Evolutionary conservation across 257 asterid species (phyloP).

Genomic region (Solanum peruvianum): DNA sequence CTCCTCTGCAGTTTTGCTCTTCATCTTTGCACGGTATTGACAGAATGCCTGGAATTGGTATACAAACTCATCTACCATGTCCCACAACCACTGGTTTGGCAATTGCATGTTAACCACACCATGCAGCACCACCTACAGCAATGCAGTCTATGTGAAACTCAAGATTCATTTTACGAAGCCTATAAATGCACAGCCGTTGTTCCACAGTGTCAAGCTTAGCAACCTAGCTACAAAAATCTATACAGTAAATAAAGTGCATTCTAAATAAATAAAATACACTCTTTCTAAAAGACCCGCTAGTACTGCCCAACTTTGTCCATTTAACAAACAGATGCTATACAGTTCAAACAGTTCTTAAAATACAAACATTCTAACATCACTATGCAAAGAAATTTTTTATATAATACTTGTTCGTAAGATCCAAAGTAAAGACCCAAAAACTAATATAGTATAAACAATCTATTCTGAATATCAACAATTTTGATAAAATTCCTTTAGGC

Average conservation of each 20-base stretch:
- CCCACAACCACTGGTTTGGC: conserved; percentile 99
- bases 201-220: neutral
- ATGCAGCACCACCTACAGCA: conserved; percentile 70
- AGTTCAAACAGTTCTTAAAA: neutral
- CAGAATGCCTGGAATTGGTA: conserved; percentile 96
- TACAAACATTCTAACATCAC: neutral
- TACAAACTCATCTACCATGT: conserved; percentile 95
- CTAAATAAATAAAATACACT: neutral
- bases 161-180: neutral
- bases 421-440: neutral
- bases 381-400: neutral
- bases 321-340: neutral
- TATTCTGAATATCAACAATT: neutral
- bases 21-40: conserved; percentile 94
- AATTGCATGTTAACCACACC: conserved; percentile 94
- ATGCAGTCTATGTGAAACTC: neutral
- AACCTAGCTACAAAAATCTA: neutral
- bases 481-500: neutral
- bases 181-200: neutral
- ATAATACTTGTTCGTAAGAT: neutral
- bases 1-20: conserved; percentile 85
- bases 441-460: neutral
- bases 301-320: neutral
- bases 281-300: neutral
- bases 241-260: neutral